A percentile compares a stretch with the other conserved stretches of the same genome.
These are phyloP conservation scores for Ramularia endophylla DNA, from an alignment of 2,329 filamentous ascomycete species.

Conservation along the genomic window DNA sequence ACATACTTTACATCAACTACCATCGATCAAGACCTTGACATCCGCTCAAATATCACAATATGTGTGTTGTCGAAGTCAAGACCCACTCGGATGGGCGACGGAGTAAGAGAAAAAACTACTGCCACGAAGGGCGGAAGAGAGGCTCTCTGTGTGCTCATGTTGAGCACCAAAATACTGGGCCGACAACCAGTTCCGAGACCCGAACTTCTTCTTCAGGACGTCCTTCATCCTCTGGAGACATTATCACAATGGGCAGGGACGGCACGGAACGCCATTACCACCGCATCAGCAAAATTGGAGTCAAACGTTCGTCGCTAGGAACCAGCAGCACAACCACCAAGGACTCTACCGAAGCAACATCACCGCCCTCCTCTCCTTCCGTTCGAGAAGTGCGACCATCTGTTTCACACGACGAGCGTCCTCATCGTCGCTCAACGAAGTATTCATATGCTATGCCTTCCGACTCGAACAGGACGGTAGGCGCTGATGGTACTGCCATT, in stretches of 20 bases:
- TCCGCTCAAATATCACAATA: constrained; percentile 5
- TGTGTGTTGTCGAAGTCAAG: constrained; percentile 28
- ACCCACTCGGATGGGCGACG: constrained; percentile 20
- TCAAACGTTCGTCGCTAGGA: constrained; percentile 15
- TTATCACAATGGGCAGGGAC: constrained; percentile 20
- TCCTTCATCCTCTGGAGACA: constrained; percentile 10
- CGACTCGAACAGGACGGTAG: constrained; percentile 9
- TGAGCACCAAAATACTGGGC: constrained; percentile 10
- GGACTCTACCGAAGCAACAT: not conserved
- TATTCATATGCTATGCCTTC: not conserved
- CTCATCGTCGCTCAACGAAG: no score
- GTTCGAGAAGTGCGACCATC: no score
- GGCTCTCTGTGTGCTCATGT: constrained; percentile 18
- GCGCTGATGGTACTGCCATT: constrained; percentile 22
- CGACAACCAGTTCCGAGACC: constrained; percentile 17
- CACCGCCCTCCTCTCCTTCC: not conserved
- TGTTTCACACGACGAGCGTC: no score
- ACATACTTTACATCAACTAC: no score
- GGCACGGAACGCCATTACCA: constrained; percentile 21
- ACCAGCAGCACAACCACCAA: constrained; percentile 3
- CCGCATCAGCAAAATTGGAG: constrained; percentile 4
- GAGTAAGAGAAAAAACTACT: constrained; percentile 19
- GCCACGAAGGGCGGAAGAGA: constrained; percentile 16
- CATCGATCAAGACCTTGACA: not conserved
- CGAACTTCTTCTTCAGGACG: constrained; percentile 10